A percentile compares a stretch with the other conserved stretches of the same genome.
These are phyloP conservation scores for Chlamydomonas sp. DNA, from an alignment of 139 green algal species.

Conservation along the genomic window DNA sequence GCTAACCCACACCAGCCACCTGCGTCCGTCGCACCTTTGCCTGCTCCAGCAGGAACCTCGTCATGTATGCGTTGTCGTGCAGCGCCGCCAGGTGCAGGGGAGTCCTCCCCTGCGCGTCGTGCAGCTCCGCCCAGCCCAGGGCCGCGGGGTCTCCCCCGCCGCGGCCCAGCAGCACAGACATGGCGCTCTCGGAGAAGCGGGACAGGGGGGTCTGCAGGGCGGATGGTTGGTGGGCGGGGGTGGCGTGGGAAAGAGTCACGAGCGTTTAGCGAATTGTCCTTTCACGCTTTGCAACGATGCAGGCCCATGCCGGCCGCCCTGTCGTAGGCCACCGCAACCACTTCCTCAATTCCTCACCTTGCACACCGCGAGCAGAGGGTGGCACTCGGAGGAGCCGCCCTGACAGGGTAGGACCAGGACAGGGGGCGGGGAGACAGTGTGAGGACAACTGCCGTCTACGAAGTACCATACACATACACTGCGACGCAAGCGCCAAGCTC, in stretches of 20 bases:
- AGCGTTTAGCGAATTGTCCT: neutral
- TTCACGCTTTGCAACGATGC: too few relatives aligned
- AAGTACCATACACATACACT: too few relatives aligned
- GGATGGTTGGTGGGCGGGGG: neutral
- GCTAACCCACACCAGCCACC: too few relatives aligned
- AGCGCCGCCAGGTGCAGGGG: conserved; percentile 46
- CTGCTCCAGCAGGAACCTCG: neutral
- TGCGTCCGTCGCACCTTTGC: neutral
- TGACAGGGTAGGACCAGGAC: neutral
- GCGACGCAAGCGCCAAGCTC: too few relatives aligned
- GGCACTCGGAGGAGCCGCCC: neutral
- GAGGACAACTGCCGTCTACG: neutral
- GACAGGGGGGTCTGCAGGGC: conserved; percentile 21
- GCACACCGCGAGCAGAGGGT: conserved; percentile 45
- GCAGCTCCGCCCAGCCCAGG: conserved; percentile 27
- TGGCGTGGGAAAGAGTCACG: neutral
- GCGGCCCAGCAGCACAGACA: conserved; percentile 2
- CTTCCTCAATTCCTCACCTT: conserved; percentile 1
- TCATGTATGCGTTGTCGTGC: conserved; percentile 45
- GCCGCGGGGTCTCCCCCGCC: neutral
- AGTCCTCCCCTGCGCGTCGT: conserved; percentile 6
- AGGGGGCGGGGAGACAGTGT: neutral
- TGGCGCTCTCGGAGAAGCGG: conserved; percentile 11
- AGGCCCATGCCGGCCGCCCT: too few relatives aligned
- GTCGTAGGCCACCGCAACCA: neutral